These are phyloP conservation scores for Russula compacta DNA, from an alignment of 768 basidiomycete genomes.

Conservation along the genomic window DNA sequence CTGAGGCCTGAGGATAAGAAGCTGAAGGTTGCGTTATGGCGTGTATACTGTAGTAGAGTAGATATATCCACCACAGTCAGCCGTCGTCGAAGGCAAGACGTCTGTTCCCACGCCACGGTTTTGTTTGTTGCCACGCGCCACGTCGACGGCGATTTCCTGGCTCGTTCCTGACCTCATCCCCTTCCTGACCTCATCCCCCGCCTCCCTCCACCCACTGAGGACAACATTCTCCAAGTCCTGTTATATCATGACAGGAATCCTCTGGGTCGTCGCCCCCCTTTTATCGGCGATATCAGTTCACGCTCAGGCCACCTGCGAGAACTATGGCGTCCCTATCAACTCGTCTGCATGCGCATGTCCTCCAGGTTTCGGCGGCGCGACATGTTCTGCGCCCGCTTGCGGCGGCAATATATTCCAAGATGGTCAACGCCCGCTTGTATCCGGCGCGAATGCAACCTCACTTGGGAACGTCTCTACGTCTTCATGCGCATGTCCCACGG, in stretches of 20 bases:
- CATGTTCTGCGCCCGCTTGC: conserved; percentile 63
- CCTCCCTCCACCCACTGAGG: not conserved
- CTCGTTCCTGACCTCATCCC: not conserved
- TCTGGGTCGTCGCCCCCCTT: not conserved
- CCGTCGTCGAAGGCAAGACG: no score
- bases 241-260: not conserved
- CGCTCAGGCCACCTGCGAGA: conserved; percentile 43
- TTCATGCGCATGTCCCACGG: conserved; percentile 58
- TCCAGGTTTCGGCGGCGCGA: conserved; percentile 66
- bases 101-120: no score
- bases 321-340: conserved; percentile 48
- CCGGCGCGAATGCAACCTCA: conserved; percentile 26
- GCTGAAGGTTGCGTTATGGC: no score
- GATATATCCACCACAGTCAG: no score
- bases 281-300: not conserved
- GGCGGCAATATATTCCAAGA: conserved; percentile 79
- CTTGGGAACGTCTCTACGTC: conserved; percentile 61
- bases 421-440: conserved; percentile 42
- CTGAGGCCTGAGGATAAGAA: no score
- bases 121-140: no score
- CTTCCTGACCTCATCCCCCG: not conserved
- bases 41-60: no score
- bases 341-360: conserved; percentile 66
- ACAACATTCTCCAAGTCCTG: not conserved
- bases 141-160: no score